Percentiles rank a stretch among this genome's conserved stretches.
Evolutionary conservation across 1,284 basidiomycete genomes (phyloP).

Genomic region (Microbotryum lychnidis-dioicae): DNA sequence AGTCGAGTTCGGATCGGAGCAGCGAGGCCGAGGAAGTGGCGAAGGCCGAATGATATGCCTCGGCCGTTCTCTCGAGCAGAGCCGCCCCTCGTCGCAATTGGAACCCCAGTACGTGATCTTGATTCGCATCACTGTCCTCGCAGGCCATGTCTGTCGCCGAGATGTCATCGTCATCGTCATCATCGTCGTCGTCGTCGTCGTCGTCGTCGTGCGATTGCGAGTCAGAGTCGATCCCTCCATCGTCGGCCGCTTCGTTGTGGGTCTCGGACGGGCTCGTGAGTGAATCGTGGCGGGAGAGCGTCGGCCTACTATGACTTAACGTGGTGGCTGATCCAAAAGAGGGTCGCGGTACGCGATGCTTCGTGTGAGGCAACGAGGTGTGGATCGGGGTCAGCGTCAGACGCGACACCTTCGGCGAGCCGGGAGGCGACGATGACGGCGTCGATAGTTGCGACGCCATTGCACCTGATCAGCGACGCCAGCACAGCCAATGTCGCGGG

Average conservation of each 20-base stretch:
- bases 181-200: constrained; percentile 5
- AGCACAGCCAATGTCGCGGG: not conserved
- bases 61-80: too few species aligned
- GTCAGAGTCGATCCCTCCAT: not conserved
- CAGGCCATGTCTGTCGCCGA: not conserved
- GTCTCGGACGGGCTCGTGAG: constrained; percentile 19
- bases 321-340: too few species aligned
- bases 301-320: too few species aligned
- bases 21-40: too few species aligned
- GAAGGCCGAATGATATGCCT: too few species aligned
- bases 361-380: too few species aligned
- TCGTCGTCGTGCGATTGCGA: constrained; percentile 3
- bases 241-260: constrained; percentile 13
- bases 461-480: not conserved
- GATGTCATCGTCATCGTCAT: constrained; percentile 10
- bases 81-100: too few species aligned
- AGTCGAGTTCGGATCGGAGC: too few species aligned
- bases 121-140: too few species aligned
- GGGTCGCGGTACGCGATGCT: too few species aligned
- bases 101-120: too few species aligned
- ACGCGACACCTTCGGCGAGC: not conserved
- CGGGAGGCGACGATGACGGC: not conserved
- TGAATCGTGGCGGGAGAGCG: too few species aligned
- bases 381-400: not conserved
- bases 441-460: constrained; percentile 2